phyloP scores from a whole-genome alignment of 305 asterid genomes.

The Solanum hybrid region DNA sequence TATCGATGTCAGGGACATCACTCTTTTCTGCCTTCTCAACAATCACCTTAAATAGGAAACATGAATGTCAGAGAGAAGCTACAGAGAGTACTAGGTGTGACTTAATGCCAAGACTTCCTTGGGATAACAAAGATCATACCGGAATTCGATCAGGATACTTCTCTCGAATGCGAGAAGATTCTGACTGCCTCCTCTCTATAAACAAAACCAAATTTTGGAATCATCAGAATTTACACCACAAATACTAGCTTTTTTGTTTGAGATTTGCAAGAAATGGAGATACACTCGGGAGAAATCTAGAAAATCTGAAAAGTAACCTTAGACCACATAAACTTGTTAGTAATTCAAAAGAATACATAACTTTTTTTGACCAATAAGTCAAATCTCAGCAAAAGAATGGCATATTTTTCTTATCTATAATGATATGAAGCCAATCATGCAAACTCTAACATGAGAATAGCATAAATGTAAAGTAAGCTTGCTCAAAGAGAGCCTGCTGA shows the following conservation, averaged over 20 bases:
- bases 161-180: slow-evolving; percentile 42
- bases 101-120: not conserved
- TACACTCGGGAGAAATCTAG: not conserved
- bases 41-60: slow-evolving; percentile 32
- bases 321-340: not conserved
- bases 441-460: not conserved
- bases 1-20: slow-evolving; percentile 52
- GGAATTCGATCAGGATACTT: slow-evolving; percentile 60
- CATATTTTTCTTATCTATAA: not conserved
- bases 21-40: slow-evolving; percentile 56
- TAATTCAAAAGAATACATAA: not conserved
- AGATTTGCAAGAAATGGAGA: not conserved
- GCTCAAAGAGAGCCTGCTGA: not conserved
- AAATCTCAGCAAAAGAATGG: not conserved
- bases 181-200: slow-evolving; percentile 43
- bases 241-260: not conserved
- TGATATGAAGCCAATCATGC: not conserved
- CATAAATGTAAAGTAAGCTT: not conserved
- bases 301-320: not conserved
- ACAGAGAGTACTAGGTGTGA: not conserved
- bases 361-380: not conserved
- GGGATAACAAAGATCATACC: slow-evolving; percentile 17
- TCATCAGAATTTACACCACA: not conserved
- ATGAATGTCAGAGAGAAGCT: not conserved
- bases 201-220: not conserved